These are phyloP conservation scores for Teratosphaeria gauchensis DNA, from an alignment of 2,329 filamentous ascomycete genomes.

Conservation along the genomic window DNA sequence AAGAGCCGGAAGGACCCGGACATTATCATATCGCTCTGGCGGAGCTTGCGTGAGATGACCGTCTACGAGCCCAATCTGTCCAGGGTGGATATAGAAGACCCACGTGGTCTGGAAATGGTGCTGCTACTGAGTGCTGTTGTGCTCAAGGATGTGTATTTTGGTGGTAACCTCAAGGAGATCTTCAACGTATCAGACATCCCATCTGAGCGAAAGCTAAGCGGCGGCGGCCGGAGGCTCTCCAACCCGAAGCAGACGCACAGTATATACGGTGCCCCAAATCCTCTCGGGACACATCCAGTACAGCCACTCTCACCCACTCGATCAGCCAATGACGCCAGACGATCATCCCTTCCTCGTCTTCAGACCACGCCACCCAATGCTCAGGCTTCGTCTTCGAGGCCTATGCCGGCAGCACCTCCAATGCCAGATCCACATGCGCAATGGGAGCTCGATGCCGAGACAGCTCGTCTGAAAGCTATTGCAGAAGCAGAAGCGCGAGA, in stretches of 20 bases:
- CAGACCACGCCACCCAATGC: constrained; percentile 15
- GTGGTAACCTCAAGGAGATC: constrained; percentile 52
- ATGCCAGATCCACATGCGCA: constrained; percentile 42
- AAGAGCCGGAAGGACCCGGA: constrained; percentile 68
- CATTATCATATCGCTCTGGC: constrained; percentile 86
- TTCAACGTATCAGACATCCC: constrained; percentile 61
- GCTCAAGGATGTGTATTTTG: constrained; percentile 53
- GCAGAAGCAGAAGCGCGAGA: constrained; percentile 37
- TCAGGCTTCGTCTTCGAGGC: not conserved
- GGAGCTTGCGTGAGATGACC: constrained; percentile 65
- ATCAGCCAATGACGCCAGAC: constrained; percentile 9
- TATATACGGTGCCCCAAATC: constrained; percentile 10
- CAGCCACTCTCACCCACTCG: constrained; percentile 1
- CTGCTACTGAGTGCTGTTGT: constrained; percentile 53
- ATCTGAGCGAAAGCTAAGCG: constrained; percentile 18
- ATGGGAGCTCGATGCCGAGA: constrained; percentile 44
- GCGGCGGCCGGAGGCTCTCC: constrained; percentile 16
- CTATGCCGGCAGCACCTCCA: constrained; percentile 21
- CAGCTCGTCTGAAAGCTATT: constrained; percentile 35
- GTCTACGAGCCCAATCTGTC: constrained; percentile 90
- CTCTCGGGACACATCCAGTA: constrained; percentile 5
- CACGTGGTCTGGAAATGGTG: constrained; percentile 82
- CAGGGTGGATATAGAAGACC: constrained; percentile 84
- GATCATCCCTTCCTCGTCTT: constrained; percentile 17
- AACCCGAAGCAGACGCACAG: constrained; percentile 14